Evolutionary conservation across 2,329 filamentous ascomycete species (phyloP).

Genomic region (Colletotrichum agaves): DNA sequence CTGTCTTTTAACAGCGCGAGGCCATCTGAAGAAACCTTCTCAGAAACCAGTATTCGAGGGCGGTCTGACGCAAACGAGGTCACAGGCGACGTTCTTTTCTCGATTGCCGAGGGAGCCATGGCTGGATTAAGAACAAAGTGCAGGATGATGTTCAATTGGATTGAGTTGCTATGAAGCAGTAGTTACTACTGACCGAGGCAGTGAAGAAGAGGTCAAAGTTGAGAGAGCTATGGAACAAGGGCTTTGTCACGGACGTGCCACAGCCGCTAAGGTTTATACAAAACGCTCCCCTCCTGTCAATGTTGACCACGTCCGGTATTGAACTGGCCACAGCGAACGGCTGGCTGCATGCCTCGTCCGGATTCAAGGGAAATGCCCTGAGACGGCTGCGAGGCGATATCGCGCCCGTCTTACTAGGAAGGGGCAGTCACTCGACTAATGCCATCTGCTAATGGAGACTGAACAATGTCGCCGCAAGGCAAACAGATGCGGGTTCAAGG

Average conservation of each 20-base stretch:
- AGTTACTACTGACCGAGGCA: neutral
- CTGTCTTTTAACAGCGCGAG: constrained; percentile 73
- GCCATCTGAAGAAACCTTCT: constrained; percentile 84
- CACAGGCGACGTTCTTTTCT: constrained; percentile 37
- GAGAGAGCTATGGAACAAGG: neutral
- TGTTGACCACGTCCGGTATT: constrained; percentile 1
- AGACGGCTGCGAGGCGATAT: constrained; percentile 3
- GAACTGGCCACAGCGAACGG: neutral
- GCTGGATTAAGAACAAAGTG: too few species aligned
- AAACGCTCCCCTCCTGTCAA: constrained; percentile 13
- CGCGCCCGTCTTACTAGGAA: neutral
- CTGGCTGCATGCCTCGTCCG: constrained; percentile 2
- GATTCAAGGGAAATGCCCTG: neutral
- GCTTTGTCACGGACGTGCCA: neutral
- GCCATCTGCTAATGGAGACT: constrained; percentile 24
- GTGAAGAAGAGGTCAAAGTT: neutral
- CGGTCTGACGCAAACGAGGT: constrained; percentile 37
- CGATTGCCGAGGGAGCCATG: constrained; percentile 43
- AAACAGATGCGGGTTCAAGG: neutral
- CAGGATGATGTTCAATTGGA: neutral
- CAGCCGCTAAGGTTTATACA: constrained; percentile 25
- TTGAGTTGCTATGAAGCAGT: neutral
- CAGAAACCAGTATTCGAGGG: constrained; percentile 74
- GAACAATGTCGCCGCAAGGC: constrained; percentile 1
- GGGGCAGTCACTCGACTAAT: constrained; percentile 16